phyloP scores from a whole-genome alignment of 2,329 filamentous ascomycete genomes.

The Chaetothyriales sp. region DNA sequence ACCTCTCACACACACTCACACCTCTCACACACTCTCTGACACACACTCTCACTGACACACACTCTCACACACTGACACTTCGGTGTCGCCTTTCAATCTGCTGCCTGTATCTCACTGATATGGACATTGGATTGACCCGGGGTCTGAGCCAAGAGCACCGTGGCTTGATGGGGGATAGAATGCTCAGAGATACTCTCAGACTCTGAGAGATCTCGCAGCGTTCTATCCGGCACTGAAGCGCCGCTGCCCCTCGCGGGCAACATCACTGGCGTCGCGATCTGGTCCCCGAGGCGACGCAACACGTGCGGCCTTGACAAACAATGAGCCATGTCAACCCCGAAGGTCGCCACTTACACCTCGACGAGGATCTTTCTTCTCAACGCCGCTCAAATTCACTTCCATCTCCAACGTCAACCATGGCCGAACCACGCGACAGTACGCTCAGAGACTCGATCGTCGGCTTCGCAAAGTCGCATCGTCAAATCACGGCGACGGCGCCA shows the following conservation, averaged over 20 bases:
- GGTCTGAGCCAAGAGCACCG: neutral
- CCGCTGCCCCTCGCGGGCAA: conserved; percentile 21
- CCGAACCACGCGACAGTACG: conserved; percentile 25
- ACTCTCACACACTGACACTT: neutral
- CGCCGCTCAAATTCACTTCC: conserved; percentile 24
- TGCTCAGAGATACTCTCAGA: conserved; percentile 36
- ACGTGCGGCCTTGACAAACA: conserved; percentile 1
- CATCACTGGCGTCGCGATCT: neutral
- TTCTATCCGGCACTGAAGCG: conserved; percentile 39
- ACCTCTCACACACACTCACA: too few species aligned
- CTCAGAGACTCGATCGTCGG: conserved; percentile 27
- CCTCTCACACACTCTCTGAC: too few species aligned
- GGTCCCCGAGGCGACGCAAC: conserved; percentile 8
- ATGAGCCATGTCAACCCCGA: conserved; percentile 18
- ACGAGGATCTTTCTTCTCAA: conserved; percentile 28
- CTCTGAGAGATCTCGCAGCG: conserved; percentile 38
- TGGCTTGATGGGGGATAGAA: conserved; percentile 33
- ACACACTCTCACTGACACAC: neutral
- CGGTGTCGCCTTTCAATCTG: neutral
- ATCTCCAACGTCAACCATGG: conserved; percentile 11
- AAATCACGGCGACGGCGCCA: conserved; percentile 32
- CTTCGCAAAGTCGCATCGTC: conserved; percentile 33
- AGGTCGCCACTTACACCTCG: conserved; percentile 18
- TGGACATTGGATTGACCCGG: conserved; percentile 1
- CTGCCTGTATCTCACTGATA: conserved; percentile 1